Evolutionary conservation across 306 rosid species (phyloP).

Genomic region (Fagus sylvatica): DNA sequence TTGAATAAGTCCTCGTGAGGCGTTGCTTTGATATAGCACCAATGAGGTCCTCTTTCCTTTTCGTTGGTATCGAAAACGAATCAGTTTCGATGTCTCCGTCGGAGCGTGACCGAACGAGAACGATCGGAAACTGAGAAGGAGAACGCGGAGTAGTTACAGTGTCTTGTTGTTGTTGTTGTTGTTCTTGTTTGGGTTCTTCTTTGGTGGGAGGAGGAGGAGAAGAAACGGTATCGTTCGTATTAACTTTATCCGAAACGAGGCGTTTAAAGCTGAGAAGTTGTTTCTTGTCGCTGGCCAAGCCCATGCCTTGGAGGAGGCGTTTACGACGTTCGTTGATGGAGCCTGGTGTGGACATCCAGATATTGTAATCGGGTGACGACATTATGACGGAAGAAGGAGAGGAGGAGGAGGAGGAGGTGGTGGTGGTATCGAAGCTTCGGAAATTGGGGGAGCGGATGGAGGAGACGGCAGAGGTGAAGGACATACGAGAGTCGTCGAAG

Average conservation of each 20-base stretch:
- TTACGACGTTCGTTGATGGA: constrained; percentile 62
- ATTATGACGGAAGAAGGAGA: too few relatives aligned
- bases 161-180: background rate
- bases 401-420: background rate
- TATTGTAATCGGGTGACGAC: constrained; percentile 42
- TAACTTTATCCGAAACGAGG: constrained; percentile 4
- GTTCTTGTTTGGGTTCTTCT: background rate
- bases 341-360: constrained; percentile 80
- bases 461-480: constrained; percentile 60
- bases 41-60: constrained; percentile 47
- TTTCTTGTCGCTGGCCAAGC: constrained; percentile 43
- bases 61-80: constrained; percentile 28
- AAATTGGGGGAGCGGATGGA: constrained; percentile 27
- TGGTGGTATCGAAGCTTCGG: background rate
- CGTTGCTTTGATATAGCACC: constrained; percentile 64
- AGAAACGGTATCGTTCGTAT: background rate
- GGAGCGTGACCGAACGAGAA: constrained; percentile 65
- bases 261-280: constrained; percentile 27
- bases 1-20: constrained; percentile 49
- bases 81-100: constrained; percentile 54
- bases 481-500: constrained; percentile 52
- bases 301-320: constrained; percentile 65
- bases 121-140: constrained; percentile 19
- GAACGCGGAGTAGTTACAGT: background rate
- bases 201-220: background rate